Evolutionary conservation across 768 basidiomycete species (phyloP), one percentile per base, ranked within the genome.

Genomic region (Collybia nuda): DNA sequence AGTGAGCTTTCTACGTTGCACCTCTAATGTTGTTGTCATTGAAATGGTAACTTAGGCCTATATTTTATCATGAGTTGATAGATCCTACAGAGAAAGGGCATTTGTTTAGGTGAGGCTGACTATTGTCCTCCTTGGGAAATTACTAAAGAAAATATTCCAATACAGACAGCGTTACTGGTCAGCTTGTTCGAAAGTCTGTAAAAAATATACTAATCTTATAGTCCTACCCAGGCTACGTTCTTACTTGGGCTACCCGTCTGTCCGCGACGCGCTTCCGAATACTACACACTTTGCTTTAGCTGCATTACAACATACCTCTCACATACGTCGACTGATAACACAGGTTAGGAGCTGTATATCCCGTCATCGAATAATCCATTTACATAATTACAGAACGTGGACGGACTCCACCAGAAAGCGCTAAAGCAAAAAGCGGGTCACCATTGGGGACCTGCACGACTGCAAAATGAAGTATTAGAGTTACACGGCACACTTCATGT

Each of bases 401-500:
- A 98, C 61, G 94, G 93, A 2, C 80, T 98, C 5, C 95, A 98
- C 61, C 85, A 85, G 45, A 92, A 90, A 68, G 90, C 92, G 6
- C 67, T 89, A 17, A 50, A 67, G 69, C 57, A 62, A 43, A 55
- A 66, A 18, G 62, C 66, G 6, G 47, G 55, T 18, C 28, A 50
- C 26, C 40, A 56, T 36, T 62, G 75, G 78, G 52, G 71, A 66
- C 69, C 68, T 62, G 53, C 68, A 64, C 62, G 61, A n/a, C 62
- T 65, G 43, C 68, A 55, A 46, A 65, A 56, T 64, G 68, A 58
- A 21, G 84, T 93, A 39, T 72, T 97, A 19, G 92, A 96, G 63
- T 78, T 98, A 6, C 94, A 98, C 64, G 94, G 94, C 17, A 91
- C 87, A 15, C 67, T 98, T 9, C 89, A 91, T 67, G 91, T 92